Evolutionary conservation across 1,139 yeast species (phyloP).

Genomic region (Yamadazyma siamensis): DNA sequence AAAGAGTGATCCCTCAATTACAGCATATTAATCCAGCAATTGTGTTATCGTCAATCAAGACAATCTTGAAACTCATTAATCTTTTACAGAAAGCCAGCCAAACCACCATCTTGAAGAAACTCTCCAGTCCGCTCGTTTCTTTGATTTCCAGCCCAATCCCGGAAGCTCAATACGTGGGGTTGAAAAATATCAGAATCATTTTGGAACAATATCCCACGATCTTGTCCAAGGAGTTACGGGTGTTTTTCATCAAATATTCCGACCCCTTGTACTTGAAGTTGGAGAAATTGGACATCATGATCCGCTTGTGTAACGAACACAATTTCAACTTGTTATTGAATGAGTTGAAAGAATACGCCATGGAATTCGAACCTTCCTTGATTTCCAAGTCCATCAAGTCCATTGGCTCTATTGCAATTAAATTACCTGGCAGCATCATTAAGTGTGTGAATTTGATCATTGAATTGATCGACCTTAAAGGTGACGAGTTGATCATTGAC

Average conservation of each 20-base stretch:
- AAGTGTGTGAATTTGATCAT: conserved; percentile 76
- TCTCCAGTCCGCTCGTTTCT: conserved; percentile 91
- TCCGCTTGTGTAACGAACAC: conserved; percentile 69
- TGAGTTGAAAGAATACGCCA: conserved; percentile 88
- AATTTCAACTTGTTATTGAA: conserved; percentile 71
- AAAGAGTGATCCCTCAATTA: conserved; percentile 88
- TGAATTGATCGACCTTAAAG: conserved; percentile 72
- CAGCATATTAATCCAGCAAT: conserved; percentile 98
- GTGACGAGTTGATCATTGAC: conserved; percentile 71
- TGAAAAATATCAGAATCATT: conserved; percentile 86
- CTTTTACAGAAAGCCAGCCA: conserved; percentile 33
- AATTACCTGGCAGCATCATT: conserved; percentile 56
- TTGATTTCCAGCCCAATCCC: conserved; percentile 81
- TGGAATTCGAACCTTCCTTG: conserved; percentile 91
- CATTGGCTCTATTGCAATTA: conserved; percentile 86
- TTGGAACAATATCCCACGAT: conserved; percentile 85
- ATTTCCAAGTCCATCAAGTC: conserved; percentile 80
- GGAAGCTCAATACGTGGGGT: conserved; percentile 93
- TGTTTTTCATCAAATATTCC: conserved; percentile 88
- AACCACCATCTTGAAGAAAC: conserved; percentile 56
- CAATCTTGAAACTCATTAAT: conserved; percentile 71
- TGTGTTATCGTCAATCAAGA: conserved; percentile 82
- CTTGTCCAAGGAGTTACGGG: conserved; percentile 76
- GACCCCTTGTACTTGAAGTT: conserved; percentile 92
- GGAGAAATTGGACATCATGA: conserved; percentile 89